Percentiles rank a stretch among this genome's conserved stretches.
Conservation (phyloP, 2,329 filamentous ascomycete species). For the Zarea fungicola region DNA sequence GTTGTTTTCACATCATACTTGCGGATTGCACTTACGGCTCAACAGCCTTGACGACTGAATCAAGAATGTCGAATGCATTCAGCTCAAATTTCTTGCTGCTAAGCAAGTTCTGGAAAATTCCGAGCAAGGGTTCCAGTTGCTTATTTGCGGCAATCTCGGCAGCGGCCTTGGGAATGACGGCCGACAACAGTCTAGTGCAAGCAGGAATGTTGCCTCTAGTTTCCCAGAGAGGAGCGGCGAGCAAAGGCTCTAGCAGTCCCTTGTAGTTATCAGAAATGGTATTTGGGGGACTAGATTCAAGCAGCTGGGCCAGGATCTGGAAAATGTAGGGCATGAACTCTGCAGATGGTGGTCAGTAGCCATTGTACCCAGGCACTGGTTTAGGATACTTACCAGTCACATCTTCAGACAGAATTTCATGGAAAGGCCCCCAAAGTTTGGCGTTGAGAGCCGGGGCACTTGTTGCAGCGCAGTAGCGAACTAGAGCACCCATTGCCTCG, state of each 20-base stretch:
- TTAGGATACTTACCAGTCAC: slow-evolving; percentile 58
- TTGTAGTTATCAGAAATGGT: slow-evolving; percentile 77
- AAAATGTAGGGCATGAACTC: slow-evolving; percentile 97
- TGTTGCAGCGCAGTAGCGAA: slow-evolving; percentile 59
- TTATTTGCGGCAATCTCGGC: slow-evolving; percentile 69
- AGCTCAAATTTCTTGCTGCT: slow-evolving; percentile 76
- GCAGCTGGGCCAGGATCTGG: slow-evolving; percentile 84
- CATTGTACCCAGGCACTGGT: not conserved
- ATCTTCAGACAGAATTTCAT: slow-evolving; percentile 71
- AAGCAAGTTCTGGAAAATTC: slow-evolving; percentile 90
- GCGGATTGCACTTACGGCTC: slow-evolving; percentile 53
- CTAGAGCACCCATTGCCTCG: slow-evolving; percentile 84
- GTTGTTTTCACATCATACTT: not conserved
- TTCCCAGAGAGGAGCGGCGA: slow-evolving; percentile 84
- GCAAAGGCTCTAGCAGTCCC: slow-evolving; percentile 68
- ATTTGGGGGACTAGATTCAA: slow-evolving; percentile 79
- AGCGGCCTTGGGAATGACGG: slow-evolving; percentile 74
- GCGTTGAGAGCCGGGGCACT: slow-evolving; percentile 72
- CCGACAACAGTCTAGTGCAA: slow-evolving; percentile 75
- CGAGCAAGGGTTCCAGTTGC: slow-evolving; percentile 82
- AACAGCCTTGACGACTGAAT: slow-evolving; percentile 69
- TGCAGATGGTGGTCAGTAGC: slow-evolving; percentile 23
- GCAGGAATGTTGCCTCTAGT: slow-evolving; percentile 89
- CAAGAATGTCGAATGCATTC: slow-evolving; percentile 85
- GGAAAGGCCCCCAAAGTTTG: slow-evolving; percentile 78